Conservation (phyloP, 306 rosid species). For the Vicia villosa region DNA sequence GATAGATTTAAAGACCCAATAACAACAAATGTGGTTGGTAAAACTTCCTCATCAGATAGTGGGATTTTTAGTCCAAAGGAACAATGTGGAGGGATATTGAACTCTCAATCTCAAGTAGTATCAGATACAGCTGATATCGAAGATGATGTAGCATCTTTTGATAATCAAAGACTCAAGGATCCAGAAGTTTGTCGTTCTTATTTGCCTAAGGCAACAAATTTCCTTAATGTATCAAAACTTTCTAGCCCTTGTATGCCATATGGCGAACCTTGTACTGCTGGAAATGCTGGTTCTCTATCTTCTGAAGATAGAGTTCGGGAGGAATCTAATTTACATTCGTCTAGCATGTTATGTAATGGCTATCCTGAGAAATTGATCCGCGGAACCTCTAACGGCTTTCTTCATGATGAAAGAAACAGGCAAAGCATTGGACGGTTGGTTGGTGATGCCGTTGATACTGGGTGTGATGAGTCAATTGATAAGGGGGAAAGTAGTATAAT, state of each 20-base stretch:
- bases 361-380: conserved; percentile 60
- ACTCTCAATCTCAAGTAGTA: conserved; percentile 45
- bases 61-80: conserved; percentile 50
- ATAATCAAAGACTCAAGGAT: conserved; percentile 91
- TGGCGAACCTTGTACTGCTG: conserved; percentile 49
- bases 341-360: conserved; percentile 56
- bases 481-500: conserved; percentile 94
- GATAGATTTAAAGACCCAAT: conserved; percentile 53
- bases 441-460: conserved; percentile 59
- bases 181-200: conserved; percentile 75
- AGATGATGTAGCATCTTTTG: conserved; percentile 84
- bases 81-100: conserved; percentile 56
- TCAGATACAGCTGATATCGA: conserved; percentile 55
- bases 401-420: conserved; percentile 53
- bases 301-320: conserved; percentile 52
- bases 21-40: conserved; percentile 38
- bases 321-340: conserved; percentile 46
- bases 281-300: conserved; percentile 53
- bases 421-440: conserved; percentile 53
- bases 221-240: conserved; percentile 52
- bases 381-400: conserved; percentile 53
- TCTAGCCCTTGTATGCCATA: conserved; percentile 46
- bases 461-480: conserved; percentile 53
- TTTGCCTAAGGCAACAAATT: conserved; percentile 55
- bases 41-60: conserved; percentile 41